Percentiles rank a stretch among this genome's conserved stretches.
Evolutionary conservation across 768 basidiomycete species (phyloP).

Genomic region (Russula abietina): DNA sequence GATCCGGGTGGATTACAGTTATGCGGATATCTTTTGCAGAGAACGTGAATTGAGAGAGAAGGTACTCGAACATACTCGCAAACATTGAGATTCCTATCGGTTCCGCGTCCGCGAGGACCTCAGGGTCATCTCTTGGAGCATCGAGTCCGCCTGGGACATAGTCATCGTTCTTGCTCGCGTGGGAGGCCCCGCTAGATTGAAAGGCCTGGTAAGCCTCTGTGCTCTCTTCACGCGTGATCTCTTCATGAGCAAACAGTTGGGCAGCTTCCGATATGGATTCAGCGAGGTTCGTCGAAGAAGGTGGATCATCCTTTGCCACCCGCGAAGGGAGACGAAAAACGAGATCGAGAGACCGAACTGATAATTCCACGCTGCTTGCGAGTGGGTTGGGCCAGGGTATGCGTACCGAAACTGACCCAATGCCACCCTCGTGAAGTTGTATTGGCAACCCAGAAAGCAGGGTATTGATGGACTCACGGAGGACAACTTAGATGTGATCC

Average conservation of each 20-base stretch:
- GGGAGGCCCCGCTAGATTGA: constrained; percentile 38
- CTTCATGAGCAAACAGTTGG: constrained; percentile 80
- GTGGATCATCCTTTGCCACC: constrained; percentile 25
- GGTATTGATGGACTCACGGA: constrained; percentile 67
- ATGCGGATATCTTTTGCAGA: constrained; percentile 63
- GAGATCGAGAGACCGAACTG: constrained; percentile 61
- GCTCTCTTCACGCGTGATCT: constrained; percentile 67
- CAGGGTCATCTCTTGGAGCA: constrained; percentile 42
- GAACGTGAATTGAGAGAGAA: constrained; percentile 75
- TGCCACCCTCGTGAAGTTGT: constrained; percentile 59
- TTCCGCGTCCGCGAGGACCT: constrained; percentile 43
- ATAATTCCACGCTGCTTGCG: constrained; percentile 64
- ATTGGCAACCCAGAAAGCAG: constrained; percentile 62
- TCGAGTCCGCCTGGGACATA: constrained; percentile 65
- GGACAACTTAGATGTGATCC: constrained; percentile 22
- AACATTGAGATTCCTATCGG: constrained; percentile 76
- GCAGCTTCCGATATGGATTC: constrained; percentile 81
- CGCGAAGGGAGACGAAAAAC: constrained; percentile 44
- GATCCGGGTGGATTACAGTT: constrained; percentile 59
- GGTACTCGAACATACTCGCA: constrained; percentile 69
- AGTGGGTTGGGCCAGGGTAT: constrained; percentile 86
- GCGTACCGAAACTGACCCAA: constrained; percentile 68
- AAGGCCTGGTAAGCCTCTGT: constrained; percentile 65
- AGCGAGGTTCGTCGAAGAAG: constrained; percentile 44
- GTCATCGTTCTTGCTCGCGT: constrained; percentile 30